Evolutionary conservation across 306 rosid genomes (phyloP), one percentile per base, ranked within the genome.

Genomic region (Cucurbita maxima): DNA sequence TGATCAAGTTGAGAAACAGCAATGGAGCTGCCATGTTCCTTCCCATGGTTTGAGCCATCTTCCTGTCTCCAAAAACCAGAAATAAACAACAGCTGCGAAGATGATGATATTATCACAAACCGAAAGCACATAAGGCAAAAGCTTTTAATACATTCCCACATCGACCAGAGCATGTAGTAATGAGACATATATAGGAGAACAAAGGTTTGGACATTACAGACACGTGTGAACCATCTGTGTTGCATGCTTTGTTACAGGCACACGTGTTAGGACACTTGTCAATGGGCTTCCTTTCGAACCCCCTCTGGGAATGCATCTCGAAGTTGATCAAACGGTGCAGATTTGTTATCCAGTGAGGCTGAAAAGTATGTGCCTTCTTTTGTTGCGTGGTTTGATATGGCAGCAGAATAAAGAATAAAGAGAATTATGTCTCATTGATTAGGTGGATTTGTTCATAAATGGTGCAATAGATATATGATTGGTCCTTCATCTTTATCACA

Each of bases 1-100:
- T 82, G 61, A 90, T 9, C 88, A 94, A 84, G 87, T 94, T 94
- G 0, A 94, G 72, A 83, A 90, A 94, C 84, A 94, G 80, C 85
- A 94, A 70, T 20, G 97, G 97, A 66, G 89, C 95, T 84, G 93
- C 87, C 3, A 90, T 25, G 55, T 37, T 94, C 37, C 96, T 94
- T 78, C 95, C 97, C 20, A 88, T 89, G 0, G 84, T 79, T 74
- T 81, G 85, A 48, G 92, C 98, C 98, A 94, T 94, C 54, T 44
- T 41, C 14, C 51, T 5, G 25, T 13, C 18, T 47, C 38, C 3
- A 41, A 9, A 25, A 58, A 34, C 19, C 18, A 5, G 7, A 69
- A 69, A 14, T 0, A 50, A 14, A 50, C 41, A 14, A 50, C 41
- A 14, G 0, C 10, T 40, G 16, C 36, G 9, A 71, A n/a, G 55